These are phyloP conservation scores for Melampsora americana DNA, from an alignment of 1,284 basidiomycete species.

Conservation along the genomic window DNA sequence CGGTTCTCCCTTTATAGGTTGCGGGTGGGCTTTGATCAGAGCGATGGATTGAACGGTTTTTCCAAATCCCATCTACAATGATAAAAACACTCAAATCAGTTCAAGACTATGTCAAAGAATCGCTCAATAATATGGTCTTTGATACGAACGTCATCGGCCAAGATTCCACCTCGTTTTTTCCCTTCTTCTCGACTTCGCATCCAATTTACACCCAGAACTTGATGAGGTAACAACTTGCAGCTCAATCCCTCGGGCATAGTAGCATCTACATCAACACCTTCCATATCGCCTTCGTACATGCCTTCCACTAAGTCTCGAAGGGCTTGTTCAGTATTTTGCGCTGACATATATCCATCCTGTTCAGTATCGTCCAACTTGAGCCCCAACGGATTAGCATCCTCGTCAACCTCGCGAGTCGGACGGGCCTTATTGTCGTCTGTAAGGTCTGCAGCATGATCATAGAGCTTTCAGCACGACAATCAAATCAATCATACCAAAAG, in stretches of 20 bases:
- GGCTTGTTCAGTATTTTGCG: constrained; percentile 61
- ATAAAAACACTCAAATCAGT: neutral
- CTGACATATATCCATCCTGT: constrained; percentile 45
- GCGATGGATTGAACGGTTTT: constrained; percentile 90
- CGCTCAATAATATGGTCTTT: neutral
- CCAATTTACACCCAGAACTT: constrained; percentile 78
- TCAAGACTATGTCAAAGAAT: too few species aligned
- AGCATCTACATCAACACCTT: constrained; percentile 65
- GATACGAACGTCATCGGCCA: constrained; percentile 83
- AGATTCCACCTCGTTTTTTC: constrained; percentile 75
- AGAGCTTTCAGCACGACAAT: too few species aligned
- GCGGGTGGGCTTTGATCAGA: constrained; percentile 62
- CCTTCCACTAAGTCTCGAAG: constrained; percentile 56
- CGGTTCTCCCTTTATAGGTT: constrained; percentile 19
- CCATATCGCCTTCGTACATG: constrained; percentile 61
- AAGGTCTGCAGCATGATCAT: too few species aligned
- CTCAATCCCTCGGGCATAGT: constrained; percentile 61
- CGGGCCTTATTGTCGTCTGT: too few species aligned
- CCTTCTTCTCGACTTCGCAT: constrained; percentile 78
- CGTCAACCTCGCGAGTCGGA: neutral
- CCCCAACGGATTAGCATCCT: constrained; percentile 13
- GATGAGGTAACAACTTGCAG: constrained; percentile 76
- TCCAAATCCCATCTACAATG: constrained; percentile 59
- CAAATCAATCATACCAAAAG: too few species aligned
- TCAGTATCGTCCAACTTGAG: constrained; percentile 14